phyloP scores from a whole-genome alignment of 768 basidiomycete species.

The Hebeloma cylindrosporum region DNA sequence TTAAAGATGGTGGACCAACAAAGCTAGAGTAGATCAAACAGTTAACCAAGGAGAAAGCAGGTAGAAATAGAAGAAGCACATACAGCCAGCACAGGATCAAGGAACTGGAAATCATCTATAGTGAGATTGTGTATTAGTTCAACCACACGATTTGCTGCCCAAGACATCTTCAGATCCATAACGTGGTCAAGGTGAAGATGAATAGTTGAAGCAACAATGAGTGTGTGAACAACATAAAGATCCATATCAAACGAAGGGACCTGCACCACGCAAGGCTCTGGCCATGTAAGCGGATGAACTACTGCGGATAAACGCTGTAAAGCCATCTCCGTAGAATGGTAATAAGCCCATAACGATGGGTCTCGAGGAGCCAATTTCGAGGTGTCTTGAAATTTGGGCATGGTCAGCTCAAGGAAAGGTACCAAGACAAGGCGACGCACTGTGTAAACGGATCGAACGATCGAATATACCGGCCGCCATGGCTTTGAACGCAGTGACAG shows the following conservation, averaged over 20 bases:
- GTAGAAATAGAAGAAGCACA: conserved; percentile 23
- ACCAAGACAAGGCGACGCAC: conserved; percentile 15
- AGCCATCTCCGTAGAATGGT: conserved; percentile 44
- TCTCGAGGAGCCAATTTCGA: conserved; percentile 22
- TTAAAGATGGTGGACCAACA: conserved; percentile 29
- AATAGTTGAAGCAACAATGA: conserved; percentile 50
- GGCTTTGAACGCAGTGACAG: conserved; percentile 43
- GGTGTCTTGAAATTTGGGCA: conserved; percentile 10
- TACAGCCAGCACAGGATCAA: conserved; percentile 56
- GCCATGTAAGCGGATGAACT: conserved; percentile 39
- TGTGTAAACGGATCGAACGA: conserved; percentile 44
- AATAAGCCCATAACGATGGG: conserved; percentile 38
- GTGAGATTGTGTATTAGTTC: conserved; percentile 45
- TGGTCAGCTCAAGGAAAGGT: conserved; percentile 12
- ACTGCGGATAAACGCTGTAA: conserved; percentile 43
- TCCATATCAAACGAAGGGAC: conserved; percentile 40
- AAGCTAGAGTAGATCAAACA: conserved; percentile 14
- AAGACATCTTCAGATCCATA: conserved; percentile 40
- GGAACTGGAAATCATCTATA: conserved; percentile 50
- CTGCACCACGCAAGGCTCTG: conserved; percentile 32
- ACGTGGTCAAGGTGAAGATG: conserved; percentile 46
- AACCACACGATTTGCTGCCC: conserved; percentile 44
- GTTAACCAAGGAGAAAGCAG: background rate
- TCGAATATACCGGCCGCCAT: conserved; percentile 56
- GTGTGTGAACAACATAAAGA: conserved; percentile 47